Evolutionary conservation across 2,329 filamentous ascomycete species (phyloP), one percentile per base, ranked within the genome.

Genomic region (Colletotrichum chlorophyti): DNA sequence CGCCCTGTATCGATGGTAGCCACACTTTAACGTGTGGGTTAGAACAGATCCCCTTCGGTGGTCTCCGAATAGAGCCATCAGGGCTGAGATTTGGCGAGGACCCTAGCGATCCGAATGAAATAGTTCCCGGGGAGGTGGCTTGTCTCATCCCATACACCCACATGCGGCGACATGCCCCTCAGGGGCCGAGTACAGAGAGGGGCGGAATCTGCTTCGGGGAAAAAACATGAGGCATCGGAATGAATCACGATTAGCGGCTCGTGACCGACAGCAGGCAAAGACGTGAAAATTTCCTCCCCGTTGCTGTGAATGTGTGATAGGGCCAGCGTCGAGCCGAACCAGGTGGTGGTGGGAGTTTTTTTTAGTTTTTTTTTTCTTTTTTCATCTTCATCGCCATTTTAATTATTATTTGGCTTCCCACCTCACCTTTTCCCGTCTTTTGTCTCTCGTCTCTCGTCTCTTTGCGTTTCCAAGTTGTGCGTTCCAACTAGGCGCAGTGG

Each of bases 61-160:
- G 51, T 60, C 51, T 57, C 57, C 57, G 57, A 21, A 31, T 31
- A 60, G 45, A 52, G 31, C 38, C 32, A 34, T 57, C 57, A 60
- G 38, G 57, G 52, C 52, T 60, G 57, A 57, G 38, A 60, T 57
- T 60, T 57, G 51, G 45, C 38, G 45, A 60, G 51, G 51, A 60
- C 57, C 52, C 57, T 46, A 57, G 57, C 57, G 45, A 57, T 41
- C 38, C 45, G 52, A 57, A 60, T 46, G 50, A 51, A 59, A 61
- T 61, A 61, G 51, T 35, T 57, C 51, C 57, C 64, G 69, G 69
- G 70, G 69, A 70, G 69, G 69, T 72, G 71, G 66, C 68, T 74
- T 74, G 74, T 74, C 71, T 74, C 69, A 72, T 65, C 53, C 62
- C 65, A 64, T 68, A 63, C 63, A 65, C 65, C 42, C 45, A 48